Evolutionary conservation across 2,329 filamentous ascomycete genomes (phyloP).

Genomic region (Fusarium nelsonii): DNA sequence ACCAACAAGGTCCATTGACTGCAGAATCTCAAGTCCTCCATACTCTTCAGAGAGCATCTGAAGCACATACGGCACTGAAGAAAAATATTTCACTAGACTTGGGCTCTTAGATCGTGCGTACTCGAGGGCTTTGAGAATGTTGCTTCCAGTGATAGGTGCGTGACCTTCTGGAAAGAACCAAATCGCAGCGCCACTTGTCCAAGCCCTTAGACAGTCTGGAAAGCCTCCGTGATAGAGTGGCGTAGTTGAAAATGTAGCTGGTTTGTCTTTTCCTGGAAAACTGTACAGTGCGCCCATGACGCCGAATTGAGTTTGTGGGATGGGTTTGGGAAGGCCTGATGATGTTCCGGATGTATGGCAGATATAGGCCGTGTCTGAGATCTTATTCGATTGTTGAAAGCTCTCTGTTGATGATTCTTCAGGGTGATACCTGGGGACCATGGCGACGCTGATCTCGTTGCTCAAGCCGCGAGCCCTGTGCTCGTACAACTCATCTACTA

Average conservation of each 20-base stretch:
- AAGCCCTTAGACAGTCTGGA: constrained; percentile 71
- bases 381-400: background rate
- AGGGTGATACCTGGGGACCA: constrained; percentile 22
- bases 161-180: constrained; percentile 72
- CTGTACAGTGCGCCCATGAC: constrained; percentile 67
- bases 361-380: constrained; percentile 64
- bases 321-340: constrained; percentile 71
- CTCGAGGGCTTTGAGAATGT: constrained; percentile 62
- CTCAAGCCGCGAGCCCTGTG: background rate
- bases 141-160: constrained; percentile 67
- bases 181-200: constrained; percentile 69
- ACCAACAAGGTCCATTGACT: constrained; percentile 70
- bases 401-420: background rate
- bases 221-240: constrained; percentile 75
- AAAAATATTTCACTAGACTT: constrained; percentile 66
- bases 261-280: constrained; percentile 52
- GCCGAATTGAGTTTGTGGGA: constrained; percentile 67
- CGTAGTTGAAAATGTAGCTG: constrained; percentile 72
- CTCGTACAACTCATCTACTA: constrained; percentile 57
- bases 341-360: constrained; percentile 76
- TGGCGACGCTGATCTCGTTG: constrained; percentile 15
- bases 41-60: constrained; percentile 63
- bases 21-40: constrained; percentile 57
- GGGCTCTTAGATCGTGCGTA: constrained; percentile 48
- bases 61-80: constrained; percentile 70